Evolutionary conservation across 106 monocot genomes (phyloP), one percentile per base, ranked within the genome.

Genomic region (Xerophyta viscosa): DNA sequence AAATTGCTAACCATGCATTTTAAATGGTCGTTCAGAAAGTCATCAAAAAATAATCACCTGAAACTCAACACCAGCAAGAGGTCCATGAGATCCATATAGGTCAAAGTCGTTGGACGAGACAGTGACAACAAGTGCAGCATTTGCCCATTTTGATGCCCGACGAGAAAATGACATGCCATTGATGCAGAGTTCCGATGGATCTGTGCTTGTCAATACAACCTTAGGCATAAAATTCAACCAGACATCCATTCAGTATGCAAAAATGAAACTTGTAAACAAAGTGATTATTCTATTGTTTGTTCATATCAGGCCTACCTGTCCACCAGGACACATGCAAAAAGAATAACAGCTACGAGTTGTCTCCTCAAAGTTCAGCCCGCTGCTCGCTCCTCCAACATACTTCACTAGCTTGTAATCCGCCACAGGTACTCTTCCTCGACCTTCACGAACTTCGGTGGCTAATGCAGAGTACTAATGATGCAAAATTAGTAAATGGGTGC

Each of bases 271-370:
- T n/a, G n/a, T n/a, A n/a, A n/a, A n/a, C n/a, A n/a, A n/a, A n/a
- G n/a, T n/a, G n/a, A n/a, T n/a, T n/a, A n/a, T n/a, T n/a, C n/a
- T n/a, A n/a, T n/a, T n/a, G n/a, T n/a, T n/a, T n/a, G n/a, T n/a
- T n/a, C n/a, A n/a, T n/a, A n/a, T n/a, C n/a, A 47, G 25, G 14
- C 19, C 8, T 71, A 81, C 94, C 88, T 94, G 94, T 41, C 98
- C 98, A 27, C 98, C 98, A 66, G 98, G 90, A 46, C 98, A 98
- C 98, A 98, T 98, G 71, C 98, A 98, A 54, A 98, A 98, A 19
- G 98, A 98, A 68, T 98, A 90, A 48, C 90, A 98, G 26, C 89
- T 89, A 23, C 82, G 64, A 50, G 36, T 68, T 60, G 17, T 25
- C 29, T 65, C 77, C 10, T 29, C 33, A 36, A 56, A 31, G 49